Evolutionary conservation across 148 eudicot genomes (phyloP).

Genomic region (Talinum fruticosum): DNA sequence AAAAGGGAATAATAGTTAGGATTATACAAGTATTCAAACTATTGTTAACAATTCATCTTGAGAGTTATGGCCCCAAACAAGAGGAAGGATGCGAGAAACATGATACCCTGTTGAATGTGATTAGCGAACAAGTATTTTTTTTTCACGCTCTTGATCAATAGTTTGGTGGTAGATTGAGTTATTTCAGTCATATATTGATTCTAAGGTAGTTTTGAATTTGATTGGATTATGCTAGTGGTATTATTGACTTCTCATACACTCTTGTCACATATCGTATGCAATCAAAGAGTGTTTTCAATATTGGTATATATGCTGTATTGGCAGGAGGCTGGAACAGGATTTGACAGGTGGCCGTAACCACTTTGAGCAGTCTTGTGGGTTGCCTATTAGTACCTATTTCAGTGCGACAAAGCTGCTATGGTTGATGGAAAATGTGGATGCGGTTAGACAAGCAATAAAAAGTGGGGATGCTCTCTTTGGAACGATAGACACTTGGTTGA

Average conservation of each 20-base stretch:
- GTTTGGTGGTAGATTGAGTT: not conserved
- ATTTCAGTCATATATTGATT: not conserved
- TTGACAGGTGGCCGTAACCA: constrained; percentile 79
- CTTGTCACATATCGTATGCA: not conserved
- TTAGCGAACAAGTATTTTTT: not conserved
- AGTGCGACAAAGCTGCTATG: constrained; percentile 88
- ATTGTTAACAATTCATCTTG: not conserved
- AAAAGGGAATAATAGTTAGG: not conserved
- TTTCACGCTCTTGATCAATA: not conserved
- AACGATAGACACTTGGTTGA: constrained; percentile 92
- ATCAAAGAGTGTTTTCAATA: not conserved
- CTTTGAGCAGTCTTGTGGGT: constrained; percentile 77
- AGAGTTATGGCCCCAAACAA: not conserved
- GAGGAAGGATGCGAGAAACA: not conserved
- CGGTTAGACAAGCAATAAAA: constrained; percentile 65
- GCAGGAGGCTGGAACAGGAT: constrained; percentile 80
- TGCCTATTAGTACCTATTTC: constrained; percentile 94
- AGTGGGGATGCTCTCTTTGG: constrained; percentile 86
- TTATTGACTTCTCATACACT: not conserved
- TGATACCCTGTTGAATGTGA: not conserved
- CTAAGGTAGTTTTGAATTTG: not conserved
- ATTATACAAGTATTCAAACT: not conserved
- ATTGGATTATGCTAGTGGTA: not conserved
- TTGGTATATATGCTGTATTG: constrained; percentile 17
- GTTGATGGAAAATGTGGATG: constrained; percentile 80